Evolutionary conservation across 176 grass and related monocot genomes (phyloP), one percentile per base, ranked within the genome.

Genomic region (Calamus simplicifolius): DNA sequence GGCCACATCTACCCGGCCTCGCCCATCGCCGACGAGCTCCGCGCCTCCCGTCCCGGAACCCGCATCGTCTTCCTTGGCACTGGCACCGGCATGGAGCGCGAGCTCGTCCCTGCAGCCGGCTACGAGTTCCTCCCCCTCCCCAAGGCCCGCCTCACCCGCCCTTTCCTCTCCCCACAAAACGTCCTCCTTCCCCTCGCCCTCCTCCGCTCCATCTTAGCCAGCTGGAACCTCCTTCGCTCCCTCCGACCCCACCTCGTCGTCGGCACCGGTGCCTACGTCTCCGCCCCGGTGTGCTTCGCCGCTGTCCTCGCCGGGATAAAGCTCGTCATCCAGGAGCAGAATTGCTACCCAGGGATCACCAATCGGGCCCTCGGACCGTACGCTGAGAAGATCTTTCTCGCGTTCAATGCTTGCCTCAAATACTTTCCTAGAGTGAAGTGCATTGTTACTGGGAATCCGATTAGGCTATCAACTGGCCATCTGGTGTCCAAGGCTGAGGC

Each of bases 281-380:
- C 79, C 12, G 70, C 85, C 12, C 79, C 89, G 1, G 79, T 78
- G 17, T 85, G 81, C 69, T 64, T 89, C 48, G 85, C 85, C 10
- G 85, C 89, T 16, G 63, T 69, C 23, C 55, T 89, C 52, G 56
- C 81, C 0, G 58, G 82, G 12, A 27, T 89, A 51, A 87, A 80
- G 56, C 73, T 95, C 73, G 85, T 95, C 38, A 78, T 95, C 72
- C 90, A 95, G 74, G 90, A 95, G 64, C 90, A 95, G 85, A 87
- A 95, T 68, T 84, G 79, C 49, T 60, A 64, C 25, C 82, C 90
- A 2, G 85, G 82, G 25, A 68, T 74, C 27, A 71, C 68, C 61
- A 95, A 80, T 62, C 67, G 85, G 25, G 28, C 81, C n/a, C 49
- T 89, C 4, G 76, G 79, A 18, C 75, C 67, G 5, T 59, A 80